Evolutionary conservation across 306 rosid genomes (phyloP).

Genomic region (Pterocarpus santalinus): DNA sequence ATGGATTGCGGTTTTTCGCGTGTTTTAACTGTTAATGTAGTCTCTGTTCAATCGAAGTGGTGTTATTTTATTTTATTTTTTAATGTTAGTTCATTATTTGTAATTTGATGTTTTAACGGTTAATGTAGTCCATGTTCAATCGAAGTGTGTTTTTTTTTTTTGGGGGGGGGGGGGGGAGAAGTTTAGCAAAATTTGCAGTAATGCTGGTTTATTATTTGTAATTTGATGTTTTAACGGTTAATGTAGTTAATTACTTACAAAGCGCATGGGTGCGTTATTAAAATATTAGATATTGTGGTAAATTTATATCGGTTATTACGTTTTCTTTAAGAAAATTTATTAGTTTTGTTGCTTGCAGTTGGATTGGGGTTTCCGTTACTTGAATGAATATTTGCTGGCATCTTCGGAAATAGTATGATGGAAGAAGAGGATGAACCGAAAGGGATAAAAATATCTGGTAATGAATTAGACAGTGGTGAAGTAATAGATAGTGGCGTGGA

Average conservation of each 20-base stretch:
- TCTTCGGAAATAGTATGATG: constrained; percentile 52
- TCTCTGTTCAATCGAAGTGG: background rate
- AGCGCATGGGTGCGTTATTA: background rate
- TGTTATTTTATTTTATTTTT: background rate
- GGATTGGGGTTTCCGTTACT: constrained; percentile 39
- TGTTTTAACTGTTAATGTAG: background rate
- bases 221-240: background rate
- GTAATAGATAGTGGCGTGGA: constrained; percentile 50
- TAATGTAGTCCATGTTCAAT: background rate
- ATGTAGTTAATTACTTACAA: background rate
- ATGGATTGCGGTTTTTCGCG: background rate
- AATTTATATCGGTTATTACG: background rate
- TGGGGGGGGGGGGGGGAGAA: no score
- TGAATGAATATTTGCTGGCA: constrained; percentile 49
- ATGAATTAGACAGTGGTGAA: constrained; percentile 47
- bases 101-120: constrained; percentile 9
- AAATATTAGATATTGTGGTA: constrained; percentile 21
- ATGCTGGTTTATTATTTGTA: background rate
- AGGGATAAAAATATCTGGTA: constrained; percentile 53
- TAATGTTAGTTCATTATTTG: background rate
- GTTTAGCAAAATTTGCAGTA: background rate
- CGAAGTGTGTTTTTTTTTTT: background rate
- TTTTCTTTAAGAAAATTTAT: constrained; percentile 4
- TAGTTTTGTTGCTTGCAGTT: constrained; percentile 56
- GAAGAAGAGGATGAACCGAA: constrained; percentile 81